Base-by-base conservation (phyloP, 495 filamentous ascomycete genomes). In the Poronia punctata region DNA sequence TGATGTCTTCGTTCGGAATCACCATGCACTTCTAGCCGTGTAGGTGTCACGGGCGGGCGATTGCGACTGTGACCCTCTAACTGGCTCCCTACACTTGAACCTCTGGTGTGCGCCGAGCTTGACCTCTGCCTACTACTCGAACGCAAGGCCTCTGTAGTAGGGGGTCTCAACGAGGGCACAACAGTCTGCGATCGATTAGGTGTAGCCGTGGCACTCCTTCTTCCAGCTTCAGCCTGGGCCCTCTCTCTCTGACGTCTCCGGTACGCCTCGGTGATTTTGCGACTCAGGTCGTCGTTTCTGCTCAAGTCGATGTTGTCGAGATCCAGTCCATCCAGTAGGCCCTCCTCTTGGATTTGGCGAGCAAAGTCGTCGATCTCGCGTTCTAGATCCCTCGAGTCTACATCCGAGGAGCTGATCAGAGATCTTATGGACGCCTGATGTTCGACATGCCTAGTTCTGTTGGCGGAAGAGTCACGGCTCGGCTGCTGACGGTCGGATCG, bases 261-360 rank as follows among this genome's bases (percentile, higher is more conserved):
- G 54, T 89, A 94, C 10, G 86, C 87, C 50, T 90, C 83, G 10
- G 87, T 88, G 52, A 95, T 93, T 46, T 81, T 77, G 54, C 88
- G 82, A 54, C 83, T 93, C 5, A 95, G 74, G 57, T 92, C 84
- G 47, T 94, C 86, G 50, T 95, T 87, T 44, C 80, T 83, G 32
- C 63, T 64, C 3, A 83, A 68, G 46, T 84, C 83, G 18, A 95
- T 73, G 47, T 86, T 84, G 52, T 87, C 78, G 37, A 93, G 63
- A 52, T 95, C 86, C 35, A 95, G 75, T 21, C 87, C 87, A 48
- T 94, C 84, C 37, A 95, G 57, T 35, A 94, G 58, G 0, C 88
- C 88, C 49, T 94, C 88, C 49, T 90, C 86, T 46, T 88, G 75
- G 35, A 95, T 95, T 60, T 92, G 85, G 26, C 83, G 72, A 46